Evolutionary conservation across 192 early-diverging fungal species (phyloP).

Genomic region (Funneliformis geosporum): DNA sequence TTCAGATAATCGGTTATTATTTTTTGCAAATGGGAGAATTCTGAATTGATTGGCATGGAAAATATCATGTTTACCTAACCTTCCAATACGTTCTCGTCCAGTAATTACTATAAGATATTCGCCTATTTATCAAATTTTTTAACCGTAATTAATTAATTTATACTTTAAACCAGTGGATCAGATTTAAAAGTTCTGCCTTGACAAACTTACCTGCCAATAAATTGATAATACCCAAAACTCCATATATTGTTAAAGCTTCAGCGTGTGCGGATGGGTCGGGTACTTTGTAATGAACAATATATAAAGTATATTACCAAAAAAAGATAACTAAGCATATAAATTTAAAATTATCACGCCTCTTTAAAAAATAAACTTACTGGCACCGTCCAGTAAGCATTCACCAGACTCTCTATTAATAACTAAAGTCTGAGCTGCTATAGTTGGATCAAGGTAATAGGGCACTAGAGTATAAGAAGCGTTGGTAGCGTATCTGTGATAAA

Average conservation of each 20-base stretch:
- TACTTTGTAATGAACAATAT: constrained; percentile 34
- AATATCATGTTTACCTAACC: constrained; percentile 59
- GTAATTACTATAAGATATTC: constrained; percentile 79
- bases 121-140: constrained; percentile 45
- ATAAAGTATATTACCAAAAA: neutral
- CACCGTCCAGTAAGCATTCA: constrained; percentile 53
- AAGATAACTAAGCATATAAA: neutral
- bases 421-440: constrained; percentile 53
- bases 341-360: no score
- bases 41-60: constrained; percentile 63
- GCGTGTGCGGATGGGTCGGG: constrained; percentile 51
- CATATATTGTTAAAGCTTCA: constrained; percentile 58
- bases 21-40: constrained; percentile 53
- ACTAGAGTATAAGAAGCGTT: constrained; percentile 58
- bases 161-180: neutral
- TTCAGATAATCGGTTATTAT: constrained; percentile 39
- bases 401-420: constrained; percentile 59
- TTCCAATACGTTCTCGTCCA: constrained; percentile 61
- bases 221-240: constrained; percentile 71
- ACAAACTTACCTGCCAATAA: constrained; percentile 63
- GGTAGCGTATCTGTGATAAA: constrained; percentile 52
- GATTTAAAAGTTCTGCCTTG: neutral
- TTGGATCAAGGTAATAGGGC: constrained; percentile 52
- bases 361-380: constrained; percentile 30
- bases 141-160: neutral